Evolutionary conservation across 2,329 filamentous ascomycete genomes (phyloP).

Genomic region (Colletotrichum sp.): DNA sequence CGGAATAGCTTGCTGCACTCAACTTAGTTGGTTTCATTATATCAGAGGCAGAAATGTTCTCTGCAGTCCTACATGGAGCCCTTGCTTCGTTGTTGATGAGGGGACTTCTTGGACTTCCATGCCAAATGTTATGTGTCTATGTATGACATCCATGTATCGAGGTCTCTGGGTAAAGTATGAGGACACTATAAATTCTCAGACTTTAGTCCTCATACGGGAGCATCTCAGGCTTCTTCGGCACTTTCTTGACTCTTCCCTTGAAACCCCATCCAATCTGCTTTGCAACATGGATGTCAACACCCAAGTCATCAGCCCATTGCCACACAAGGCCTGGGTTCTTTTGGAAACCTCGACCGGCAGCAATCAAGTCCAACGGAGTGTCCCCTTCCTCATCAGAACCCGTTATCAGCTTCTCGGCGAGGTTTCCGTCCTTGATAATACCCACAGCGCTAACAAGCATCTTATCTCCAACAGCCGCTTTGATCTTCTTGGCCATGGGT

Average conservation of each 20-base stretch:
- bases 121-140: background rate
- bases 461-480: conserved; percentile 71
- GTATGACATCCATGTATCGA: background rate
- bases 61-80: background rate
- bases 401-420: conserved; percentile 42
- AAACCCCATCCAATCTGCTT: conserved; percentile 64
- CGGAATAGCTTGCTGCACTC: background rate
- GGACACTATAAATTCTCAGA: background rate
- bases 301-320: conserved; percentile 60
- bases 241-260: conserved; percentile 36
- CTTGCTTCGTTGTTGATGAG: background rate
- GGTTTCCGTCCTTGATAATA: conserved; percentile 46
- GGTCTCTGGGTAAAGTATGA: background rate
- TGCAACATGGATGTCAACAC: conserved; percentile 48
- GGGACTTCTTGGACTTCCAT: background rate
- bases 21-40: background rate
- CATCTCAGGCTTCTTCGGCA: background rate
- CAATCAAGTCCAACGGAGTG: conserved; percentile 48
- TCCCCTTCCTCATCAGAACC: background rate
- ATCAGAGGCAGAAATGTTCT: background rate
- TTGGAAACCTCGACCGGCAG: conserved; percentile 59
- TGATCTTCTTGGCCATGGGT: conserved; percentile 72
- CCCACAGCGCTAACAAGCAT: conserved; percentile 53
- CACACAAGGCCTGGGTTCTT: conserved; percentile 64
- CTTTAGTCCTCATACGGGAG: background rate